A percentile compares a stretch with the other conserved stretches of the same genome.
Conservation (phyloP, 495 filamentous ascomycete species). For the Poronia punctata region DNA sequence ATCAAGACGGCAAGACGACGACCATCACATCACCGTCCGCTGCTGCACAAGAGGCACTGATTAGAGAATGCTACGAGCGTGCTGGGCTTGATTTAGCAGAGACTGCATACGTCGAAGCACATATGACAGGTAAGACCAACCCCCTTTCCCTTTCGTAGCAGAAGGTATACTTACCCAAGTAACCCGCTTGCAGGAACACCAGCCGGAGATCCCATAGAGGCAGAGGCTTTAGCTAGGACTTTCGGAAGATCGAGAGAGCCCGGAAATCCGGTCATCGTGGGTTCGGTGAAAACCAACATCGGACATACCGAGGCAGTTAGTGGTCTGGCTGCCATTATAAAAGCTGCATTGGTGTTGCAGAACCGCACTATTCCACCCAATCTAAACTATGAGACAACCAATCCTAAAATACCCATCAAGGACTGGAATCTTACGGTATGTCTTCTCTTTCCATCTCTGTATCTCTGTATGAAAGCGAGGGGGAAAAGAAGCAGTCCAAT, state of each 20-base stretch:
- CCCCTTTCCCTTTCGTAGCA: too few relatives aligned
- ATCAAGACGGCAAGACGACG: constrained; percentile 36
- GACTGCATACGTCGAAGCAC: constrained; percentile 35
- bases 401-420: constrained; percentile 36
- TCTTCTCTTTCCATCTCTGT: not conserved
- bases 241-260: constrained; percentile 29
- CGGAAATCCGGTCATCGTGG: constrained; percentile 27
- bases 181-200: too few relatives aligned
- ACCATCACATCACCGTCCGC: constrained; percentile 48
- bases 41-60: constrained; percentile 45
- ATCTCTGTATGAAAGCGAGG: constrained; percentile 7
- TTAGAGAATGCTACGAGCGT: constrained; percentile 38
- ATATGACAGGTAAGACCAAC: constrained; percentile 35
- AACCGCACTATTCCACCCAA: constrained; percentile 45
- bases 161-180: too few relatives aligned
- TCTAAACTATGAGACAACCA: constrained; percentile 40
- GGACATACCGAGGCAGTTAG: constrained; percentile 51
- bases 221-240: constrained; percentile 8
- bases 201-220: constrained; percentile 39
- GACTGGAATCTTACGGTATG: constrained; percentile 35
- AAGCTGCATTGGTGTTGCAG: constrained; percentile 49
- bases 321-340: constrained; percentile 52
- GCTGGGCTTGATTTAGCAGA: constrained; percentile 21
- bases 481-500: not conserved
- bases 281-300: constrained; percentile 45